phyloP scores from a whole-genome alignment of 2,329 filamentous ascomycete genomes.

The Rugonectria rugulosa region DNA sequence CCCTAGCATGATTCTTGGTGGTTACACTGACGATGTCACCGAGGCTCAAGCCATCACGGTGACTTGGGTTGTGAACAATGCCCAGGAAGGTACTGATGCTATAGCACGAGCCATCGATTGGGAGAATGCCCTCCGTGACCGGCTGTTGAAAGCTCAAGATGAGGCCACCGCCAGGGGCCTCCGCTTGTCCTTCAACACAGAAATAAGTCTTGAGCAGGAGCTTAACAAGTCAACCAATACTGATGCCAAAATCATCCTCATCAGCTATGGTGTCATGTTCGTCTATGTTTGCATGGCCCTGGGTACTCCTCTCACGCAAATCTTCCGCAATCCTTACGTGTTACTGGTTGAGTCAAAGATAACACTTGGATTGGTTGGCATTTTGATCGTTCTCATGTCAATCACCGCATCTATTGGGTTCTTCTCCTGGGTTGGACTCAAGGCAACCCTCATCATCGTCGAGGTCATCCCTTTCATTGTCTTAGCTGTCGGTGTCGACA shows the following conservation, averaged over 20 bases:
- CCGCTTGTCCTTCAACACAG: constrained; percentile 91
- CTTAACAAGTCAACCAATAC: constrained; percentile 98
- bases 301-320: constrained; percentile 81
- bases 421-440: constrained; percentile 90
- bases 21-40: constrained; percentile 72
- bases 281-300: constrained; percentile 93
- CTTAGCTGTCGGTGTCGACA: constrained; percentile 95
- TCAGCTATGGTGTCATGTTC: constrained; percentile 99
- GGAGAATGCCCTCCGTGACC: constrained; percentile 79
- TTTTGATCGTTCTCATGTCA: constrained; percentile 96
- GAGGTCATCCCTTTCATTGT: constrained; percentile 99
- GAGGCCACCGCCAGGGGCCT: constrained; percentile 83
- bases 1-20: constrained; percentile 85
- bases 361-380: constrained; percentile 91
- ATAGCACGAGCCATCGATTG: constrained; percentile 84
- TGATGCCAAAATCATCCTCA: constrained; percentile 93
- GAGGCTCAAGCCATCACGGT: constrained; percentile 83
- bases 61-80: constrained; percentile 95
- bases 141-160: constrained; percentile 78
- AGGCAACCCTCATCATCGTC: constrained; percentile 96
- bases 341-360: constrained; percentile 96
- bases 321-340: constrained; percentile 82
- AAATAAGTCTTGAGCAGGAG: constrained; percentile 93
- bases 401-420: constrained; percentile 94
- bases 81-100: constrained; percentile 74